Evolutionary conservation across 805 yeast species (phyloP), one percentile per base, ranked within the genome.

Genomic region (Hanseniaspora valbyensis): DNA sequence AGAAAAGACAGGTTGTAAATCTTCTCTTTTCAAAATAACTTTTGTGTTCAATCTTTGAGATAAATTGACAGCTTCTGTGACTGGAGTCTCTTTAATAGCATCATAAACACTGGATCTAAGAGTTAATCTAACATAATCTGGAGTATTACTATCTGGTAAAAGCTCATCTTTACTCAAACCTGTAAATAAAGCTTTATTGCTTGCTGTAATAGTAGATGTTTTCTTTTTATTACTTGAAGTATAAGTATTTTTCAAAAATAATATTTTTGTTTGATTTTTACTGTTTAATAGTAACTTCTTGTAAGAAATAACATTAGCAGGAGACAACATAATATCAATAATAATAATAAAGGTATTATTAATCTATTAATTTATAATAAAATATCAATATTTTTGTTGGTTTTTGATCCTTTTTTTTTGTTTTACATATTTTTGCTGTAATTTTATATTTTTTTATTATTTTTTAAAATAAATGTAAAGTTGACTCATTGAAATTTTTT

Each of bases 31-130:
- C 57, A 92, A 69, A 52, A 75, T 71, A 14, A 94, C 80, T 37
- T 81, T 81, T 41, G 95, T 73, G 46, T 83, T 84, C n/a, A 80
- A 70, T 59, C 78, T 80, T 44, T 79, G 81, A 1, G 92, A 80
- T 42, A 92, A 70, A 25, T 82, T 78, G 10, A 78, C 75, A 0
- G 95, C 97, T 33, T 72, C 69, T 1, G 85, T 75, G 36, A 88
- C 70, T 4, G 97, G 96, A 0, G 96, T 80, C 56, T 92, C 97
- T 41, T 84, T 81, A 37, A 92, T 82, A 10, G 87, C 96, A 60
- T 94, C 98, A 65, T 94, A 94, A 2, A 92, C 97, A 53, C 95
- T 72, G 2, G 96, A 84, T 1, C 96, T 86, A 49, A 92, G 70
- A 45, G 90, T 88, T 67, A 92, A 70, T 61, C 94, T 83, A 56